phyloP scores from a whole-genome alignment of 2,329 filamentous ascomycete species.

The Penicillium vulpinum region DNA sequence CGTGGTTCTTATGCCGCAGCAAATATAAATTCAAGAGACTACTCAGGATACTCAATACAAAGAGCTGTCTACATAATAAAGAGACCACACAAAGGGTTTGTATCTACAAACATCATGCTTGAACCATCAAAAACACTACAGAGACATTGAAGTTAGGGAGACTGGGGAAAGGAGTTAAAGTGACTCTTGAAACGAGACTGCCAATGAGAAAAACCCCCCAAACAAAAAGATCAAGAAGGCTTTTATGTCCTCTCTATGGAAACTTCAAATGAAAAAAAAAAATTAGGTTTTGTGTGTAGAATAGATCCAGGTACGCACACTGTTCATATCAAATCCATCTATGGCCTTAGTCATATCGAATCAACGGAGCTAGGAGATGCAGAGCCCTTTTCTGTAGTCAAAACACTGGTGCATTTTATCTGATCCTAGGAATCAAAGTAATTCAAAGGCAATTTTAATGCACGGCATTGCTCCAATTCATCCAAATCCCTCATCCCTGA shows the following conservation, averaged over 20 bases:
- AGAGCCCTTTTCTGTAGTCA: background rate
- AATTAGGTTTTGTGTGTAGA: no score
- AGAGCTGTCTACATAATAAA: background rate
- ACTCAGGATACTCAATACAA: background rate
- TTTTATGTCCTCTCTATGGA: background rate
- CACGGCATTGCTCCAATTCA: conserved; percentile 17
- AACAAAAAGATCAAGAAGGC: background rate
- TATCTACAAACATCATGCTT: background rate
- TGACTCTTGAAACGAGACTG: background rate
- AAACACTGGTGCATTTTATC: background rate
- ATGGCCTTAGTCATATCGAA: background rate
- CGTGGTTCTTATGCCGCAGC: background rate
- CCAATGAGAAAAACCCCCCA: no score
- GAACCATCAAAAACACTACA: background rate
- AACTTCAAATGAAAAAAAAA: no score
- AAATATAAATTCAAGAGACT: background rate
- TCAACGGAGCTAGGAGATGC: background rate
- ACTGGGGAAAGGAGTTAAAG: background rate
- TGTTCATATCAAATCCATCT: background rate
- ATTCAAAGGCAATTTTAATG: conserved; percentile 12
- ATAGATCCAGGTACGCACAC: background rate
- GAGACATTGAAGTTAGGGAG: background rate
- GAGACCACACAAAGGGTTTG: no score
- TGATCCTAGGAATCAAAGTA: background rate
- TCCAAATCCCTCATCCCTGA: conserved; percentile 14